Base-by-base conservation (phyloP, 2,329 filamentous ascomycete genomes). In the Clathrospora elynae region DNA sequence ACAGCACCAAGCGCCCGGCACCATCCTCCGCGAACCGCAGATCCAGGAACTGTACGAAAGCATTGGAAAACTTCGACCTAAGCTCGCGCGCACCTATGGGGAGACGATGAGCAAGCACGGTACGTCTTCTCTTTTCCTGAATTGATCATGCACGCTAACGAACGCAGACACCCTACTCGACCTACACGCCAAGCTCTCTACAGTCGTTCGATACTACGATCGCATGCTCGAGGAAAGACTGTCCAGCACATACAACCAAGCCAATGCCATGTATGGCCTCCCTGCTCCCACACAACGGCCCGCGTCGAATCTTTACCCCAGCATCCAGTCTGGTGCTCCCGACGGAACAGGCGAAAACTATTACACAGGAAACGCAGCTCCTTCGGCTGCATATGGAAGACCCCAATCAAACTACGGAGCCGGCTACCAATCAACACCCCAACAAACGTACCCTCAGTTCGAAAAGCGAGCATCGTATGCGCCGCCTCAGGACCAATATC, bases 61-160 rank as follows among this genome's bases (percentile, higher is more conserved):
- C 60, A 97, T 99, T 59, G 90, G 92, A n/a, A 81, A 90, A 11
- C 75, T 99, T 51, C 82, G 93, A 35, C 93, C 93, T 1, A 99
- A 99, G 70, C 78, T 99, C 41, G 93, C 93, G 4, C 83, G 93
- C 43, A 96, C 92, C 0, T 96, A 97, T 66, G 93, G 93, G 41
- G 93, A 99, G 74, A 96, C 93, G 0, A 97, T 99, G 93, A 97
- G 93, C 81, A 99, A 99, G 72, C 93, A 97, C 70, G 91, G 89
- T 89, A 75, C 67, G 83, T 73, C 3, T 9, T 12, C 23, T n/a
- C 3, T 4, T 14, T 3, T 14, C 14, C 5, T 6, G 2, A 6
- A 12, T 13, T n/a, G 2, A 32, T 8, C 17, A 6, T 9, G 6
- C 5, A 18, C 6, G 8, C 72, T 79, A 61, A 79, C 52, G 9